phyloP scores from a whole-genome alignment of 202 grass and related monocot species.

The Carex sylvatica region DNA sequence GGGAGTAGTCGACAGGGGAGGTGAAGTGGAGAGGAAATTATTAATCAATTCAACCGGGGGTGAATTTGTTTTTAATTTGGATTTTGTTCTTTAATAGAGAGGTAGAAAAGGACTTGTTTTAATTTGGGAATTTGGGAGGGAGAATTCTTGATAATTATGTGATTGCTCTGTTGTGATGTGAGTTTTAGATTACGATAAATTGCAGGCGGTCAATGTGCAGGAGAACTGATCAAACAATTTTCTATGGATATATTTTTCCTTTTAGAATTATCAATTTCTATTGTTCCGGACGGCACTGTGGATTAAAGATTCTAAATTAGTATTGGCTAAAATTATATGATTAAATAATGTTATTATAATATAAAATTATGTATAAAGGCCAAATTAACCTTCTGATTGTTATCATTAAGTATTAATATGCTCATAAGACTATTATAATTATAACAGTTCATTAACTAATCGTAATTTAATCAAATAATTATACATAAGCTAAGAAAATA shows the following conservation, averaged over 20 bases:
- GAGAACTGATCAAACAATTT: background rate
- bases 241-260: background rate
- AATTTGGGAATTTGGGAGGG: background rate
- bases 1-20: background rate
- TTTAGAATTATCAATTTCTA: background rate
- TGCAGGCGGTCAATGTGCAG: background rate
- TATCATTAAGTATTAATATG: background rate
- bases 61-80: background rate
- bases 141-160: background rate
- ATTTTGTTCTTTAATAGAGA: background rate
- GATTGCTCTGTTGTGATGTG: background rate
- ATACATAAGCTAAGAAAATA: background rate
- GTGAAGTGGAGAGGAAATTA: background rate
- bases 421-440: background rate
- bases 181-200: slow-evolving; percentile 2
- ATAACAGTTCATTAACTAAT: background rate
- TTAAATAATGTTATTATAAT: background rate
- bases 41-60: slow-evolving; percentile 14
- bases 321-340: background rate
- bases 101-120: background rate
- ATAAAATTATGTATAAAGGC: background rate
- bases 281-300: background rate
- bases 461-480: background rate
- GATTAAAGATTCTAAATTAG: background rate
- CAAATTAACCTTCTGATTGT: background rate